Percentiles rank a stretch among this genome's conserved stretches.
These are phyloP conservation scores for Gynochthodes officinalis DNA, from an alignment of 257 asterid genomes.

Conservation along the genomic window DNA sequence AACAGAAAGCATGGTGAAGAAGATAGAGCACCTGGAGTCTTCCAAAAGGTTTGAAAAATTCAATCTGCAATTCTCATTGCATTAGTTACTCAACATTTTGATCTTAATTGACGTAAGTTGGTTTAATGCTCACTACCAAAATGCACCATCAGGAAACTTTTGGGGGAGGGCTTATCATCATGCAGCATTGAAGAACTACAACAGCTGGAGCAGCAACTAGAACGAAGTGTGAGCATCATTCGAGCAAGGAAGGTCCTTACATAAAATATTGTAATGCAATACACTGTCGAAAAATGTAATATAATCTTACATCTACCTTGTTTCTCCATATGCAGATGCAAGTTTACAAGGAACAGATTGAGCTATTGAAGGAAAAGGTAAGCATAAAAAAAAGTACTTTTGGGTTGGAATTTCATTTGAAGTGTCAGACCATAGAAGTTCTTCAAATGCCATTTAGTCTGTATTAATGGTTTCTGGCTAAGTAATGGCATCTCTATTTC, in stretches of 20 bases:
- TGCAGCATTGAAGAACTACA: constrained; percentile 75
- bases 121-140: neutral
- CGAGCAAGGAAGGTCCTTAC: constrained; percentile 71
- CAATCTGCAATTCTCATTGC: neutral
- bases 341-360: constrained; percentile 70
- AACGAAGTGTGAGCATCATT: constrained; percentile 56
- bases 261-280: too few relatives aligned
- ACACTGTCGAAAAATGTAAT: neutral
- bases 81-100: neutral
- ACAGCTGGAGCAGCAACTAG: constrained; percentile 75
- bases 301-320: neutral
- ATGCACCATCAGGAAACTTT: constrained; percentile 49
- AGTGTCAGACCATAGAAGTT: neutral
- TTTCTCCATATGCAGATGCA: constrained; percentile 47
- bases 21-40: constrained; percentile 75
- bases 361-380: constrained; percentile 77
- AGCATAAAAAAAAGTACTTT: neutral
- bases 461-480: too few relatives aligned
- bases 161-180: constrained; percentile 70
- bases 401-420: neutral
- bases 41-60: constrained; percentile 52
- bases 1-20: constrained; percentile 62
- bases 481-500: too few relatives aligned
- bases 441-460: neutral
- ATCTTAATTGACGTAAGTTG: neutral